phyloP scores from a whole-genome alignment of 257 asterid genomes.

The Solanum rostratum region DNA sequence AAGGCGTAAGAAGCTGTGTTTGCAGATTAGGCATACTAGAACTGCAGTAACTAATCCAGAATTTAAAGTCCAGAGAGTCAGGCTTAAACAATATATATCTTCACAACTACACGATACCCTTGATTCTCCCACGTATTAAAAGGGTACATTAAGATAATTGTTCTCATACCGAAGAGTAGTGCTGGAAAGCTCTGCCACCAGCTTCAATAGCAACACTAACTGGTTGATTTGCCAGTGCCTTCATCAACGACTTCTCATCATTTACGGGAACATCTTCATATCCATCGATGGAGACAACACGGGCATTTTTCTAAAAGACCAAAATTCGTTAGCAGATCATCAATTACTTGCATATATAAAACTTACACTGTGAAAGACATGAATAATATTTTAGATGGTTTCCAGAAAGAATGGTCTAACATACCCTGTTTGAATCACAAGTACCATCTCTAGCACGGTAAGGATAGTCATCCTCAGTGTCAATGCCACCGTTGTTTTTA shows the following conservation, averaged over 20 bases:
- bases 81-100: neutral
- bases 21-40: neutral
- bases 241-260: conserved; percentile 60
- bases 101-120: neutral
- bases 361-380: neutral
- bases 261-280: conserved; percentile 70
- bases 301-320: conserved; percentile 49
- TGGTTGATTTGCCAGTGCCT: conserved; percentile 70
- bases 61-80: neutral
- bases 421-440: conserved; percentile 54
- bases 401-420: neutral
- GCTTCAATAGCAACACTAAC: conserved; percentile 90
- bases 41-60: neutral
- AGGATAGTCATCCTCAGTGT: conserved; percentile 75
- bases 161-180: conserved; percentile 53
- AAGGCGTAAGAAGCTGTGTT: neutral
- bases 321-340: neutral
- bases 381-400: neutral
- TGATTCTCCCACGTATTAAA: neutral
- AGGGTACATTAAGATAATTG: neutral
- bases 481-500: conserved; percentile 67
- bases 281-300: conserved; percentile 62
- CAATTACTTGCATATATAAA: neutral
- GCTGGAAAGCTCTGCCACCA: conserved; percentile 91
- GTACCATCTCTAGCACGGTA: conserved; percentile 46